These are phyloP conservation scores for Candida glucosophila DNA, from an alignment of 1,139 yeast genomes.

Conservation along the genomic window DNA sequence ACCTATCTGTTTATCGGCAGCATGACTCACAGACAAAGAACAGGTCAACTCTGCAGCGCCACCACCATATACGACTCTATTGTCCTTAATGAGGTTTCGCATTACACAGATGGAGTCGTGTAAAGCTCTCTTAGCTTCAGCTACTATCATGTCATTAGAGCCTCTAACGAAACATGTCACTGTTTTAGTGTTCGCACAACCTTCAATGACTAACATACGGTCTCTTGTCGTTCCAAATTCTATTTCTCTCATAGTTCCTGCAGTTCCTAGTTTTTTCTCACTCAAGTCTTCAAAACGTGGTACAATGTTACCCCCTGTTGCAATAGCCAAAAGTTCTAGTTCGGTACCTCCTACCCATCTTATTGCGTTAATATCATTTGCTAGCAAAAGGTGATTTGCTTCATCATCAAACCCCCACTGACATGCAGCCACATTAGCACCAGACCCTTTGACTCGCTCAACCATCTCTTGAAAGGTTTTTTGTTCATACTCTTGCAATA, in stretches of 20 bases:
- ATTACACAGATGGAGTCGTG: constrained; percentile 97
- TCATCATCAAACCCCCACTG: constrained; percentile 99
- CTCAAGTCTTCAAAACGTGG: constrained; percentile 93
- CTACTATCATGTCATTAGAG: constrained; percentile 94
- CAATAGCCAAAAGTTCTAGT: constrained; percentile 90
- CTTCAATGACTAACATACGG: constrained; percentile 91
- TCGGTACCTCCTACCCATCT: constrained; percentile 99
- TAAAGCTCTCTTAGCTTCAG: constrained; percentile 91
- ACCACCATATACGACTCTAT: constrained; percentile 94
- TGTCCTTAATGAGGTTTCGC: constrained; percentile 86
- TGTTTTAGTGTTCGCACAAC: constrained; percentile 80
- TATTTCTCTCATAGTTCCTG: constrained; percentile 78
- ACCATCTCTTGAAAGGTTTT: constrained; percentile 90
- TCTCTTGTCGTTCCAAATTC: constrained; percentile 97
- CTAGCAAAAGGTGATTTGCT: constrained; percentile 86
- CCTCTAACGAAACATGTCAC: constrained; percentile 94
- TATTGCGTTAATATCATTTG: constrained; percentile 87
- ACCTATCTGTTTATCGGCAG: constrained; percentile 88
- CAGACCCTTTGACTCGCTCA: constrained; percentile 72
- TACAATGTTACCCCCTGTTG: constrained; percentile 94
- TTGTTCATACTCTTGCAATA: constrained; percentile 85
- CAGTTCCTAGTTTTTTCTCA: constrained; percentile 75
- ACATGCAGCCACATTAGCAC: constrained; percentile 95
- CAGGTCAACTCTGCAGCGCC: constrained; percentile 97
- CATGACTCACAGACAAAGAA: constrained; percentile 84